Evolutionary conservation across 768 basidiomycete species (phyloP).

Genomic region (Paxillus rubicundulus): DNA sequence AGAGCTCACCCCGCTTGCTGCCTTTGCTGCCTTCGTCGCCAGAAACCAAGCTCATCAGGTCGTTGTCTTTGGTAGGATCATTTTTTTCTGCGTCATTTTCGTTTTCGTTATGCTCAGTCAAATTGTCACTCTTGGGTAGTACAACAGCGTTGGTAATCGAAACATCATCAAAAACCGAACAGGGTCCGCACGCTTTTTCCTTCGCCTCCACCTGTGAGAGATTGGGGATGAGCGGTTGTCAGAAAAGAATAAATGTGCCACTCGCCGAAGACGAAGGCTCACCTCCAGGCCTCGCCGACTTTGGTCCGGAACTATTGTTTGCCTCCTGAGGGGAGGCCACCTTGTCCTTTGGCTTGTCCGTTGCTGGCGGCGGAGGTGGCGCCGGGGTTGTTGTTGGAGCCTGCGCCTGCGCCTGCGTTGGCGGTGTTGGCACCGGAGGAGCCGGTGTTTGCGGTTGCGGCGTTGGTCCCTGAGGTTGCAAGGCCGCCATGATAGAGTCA

Average conservation of each 20-base stretch:
- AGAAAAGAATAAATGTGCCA: no score
- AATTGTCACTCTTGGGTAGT: slow-evolving; percentile 24
- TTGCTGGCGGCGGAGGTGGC: background rate
- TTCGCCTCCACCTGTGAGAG: slow-evolving; percentile 13
- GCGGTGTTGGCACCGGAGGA: background rate
- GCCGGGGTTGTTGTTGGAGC: background rate
- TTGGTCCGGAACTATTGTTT: background rate
- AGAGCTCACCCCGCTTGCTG: slow-evolving; percentile 14
- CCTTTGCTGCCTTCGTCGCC: slow-evolving; percentile 17
- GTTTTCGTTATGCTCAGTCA: slow-evolving; percentile 18
- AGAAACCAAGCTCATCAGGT: slow-evolving; percentile 7
- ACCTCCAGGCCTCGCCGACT: no score
- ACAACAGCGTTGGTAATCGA: slow-evolving; percentile 27
- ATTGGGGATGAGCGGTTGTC: slow-evolving; percentile 23
- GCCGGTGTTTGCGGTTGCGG: background rate
- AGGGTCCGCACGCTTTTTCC: background rate
- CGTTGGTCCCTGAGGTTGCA: slow-evolving; percentile 9
- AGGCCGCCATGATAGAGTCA: slow-evolving; percentile 17
- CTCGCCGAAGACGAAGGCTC: no score
- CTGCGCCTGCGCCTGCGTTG: background rate
- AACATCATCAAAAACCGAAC: slow-evolving; percentile 10
- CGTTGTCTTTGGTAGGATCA: slow-evolving; percentile 20
- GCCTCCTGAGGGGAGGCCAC: background rate
- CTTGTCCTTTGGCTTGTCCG: slow-evolving; percentile 12
- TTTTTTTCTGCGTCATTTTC: slow-evolving; percentile 24